These are phyloP conservation scores for Panellus pusillus DNA, from an alignment of 768 basidiomycete genomes.

Conservation along the genomic window DNA sequence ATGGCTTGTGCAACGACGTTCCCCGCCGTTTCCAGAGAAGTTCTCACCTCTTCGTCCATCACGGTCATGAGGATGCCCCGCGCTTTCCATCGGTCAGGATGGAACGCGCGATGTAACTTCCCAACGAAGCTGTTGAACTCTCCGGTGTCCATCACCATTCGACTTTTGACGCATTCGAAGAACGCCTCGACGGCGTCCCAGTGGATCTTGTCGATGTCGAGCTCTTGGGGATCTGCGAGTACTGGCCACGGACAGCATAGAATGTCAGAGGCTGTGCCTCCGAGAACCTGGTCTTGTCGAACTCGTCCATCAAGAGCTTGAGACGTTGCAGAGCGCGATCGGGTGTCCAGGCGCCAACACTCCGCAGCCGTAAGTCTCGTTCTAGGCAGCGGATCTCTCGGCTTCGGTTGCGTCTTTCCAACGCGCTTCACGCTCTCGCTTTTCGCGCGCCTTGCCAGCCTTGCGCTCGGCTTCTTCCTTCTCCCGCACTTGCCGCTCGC, in stretches of 20 bases:
- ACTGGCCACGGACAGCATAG: conserved; percentile 21
- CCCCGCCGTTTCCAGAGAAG: conserved; percentile 47
- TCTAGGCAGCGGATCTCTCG: conserved; percentile 9
- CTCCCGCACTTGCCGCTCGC: not conserved
- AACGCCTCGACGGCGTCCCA: conserved; percentile 58
- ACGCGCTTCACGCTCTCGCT: not conserved
- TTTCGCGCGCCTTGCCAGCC: conserved; percentile 3
- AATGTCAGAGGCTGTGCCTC: conserved; percentile 23
- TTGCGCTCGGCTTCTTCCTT: conserved; percentile 4
- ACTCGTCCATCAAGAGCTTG: conserved; percentile 7
- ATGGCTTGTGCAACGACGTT: conserved; percentile 60
- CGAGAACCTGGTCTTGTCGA: conserved; percentile 24
- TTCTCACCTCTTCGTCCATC: conserved; percentile 40
- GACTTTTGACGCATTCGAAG: conserved; percentile 39
- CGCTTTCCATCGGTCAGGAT: conserved; percentile 59
- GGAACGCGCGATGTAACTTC: conserved; percentile 55
- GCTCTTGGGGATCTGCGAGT: conserved; percentile 14
- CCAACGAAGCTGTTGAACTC: conserved; percentile 51
- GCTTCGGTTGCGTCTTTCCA: conserved; percentile 1
- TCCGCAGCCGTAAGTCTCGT: not conserved
- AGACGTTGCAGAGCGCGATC: conserved; percentile 11
- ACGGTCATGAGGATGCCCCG: conserved; percentile 47
- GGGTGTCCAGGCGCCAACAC: conserved; percentile 8
- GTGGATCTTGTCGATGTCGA: conserved; percentile 48
- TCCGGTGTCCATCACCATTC: conserved; percentile 28